Base-by-base conservation (phyloP, 345 rosid species). In the Erodium maritimum region DNA sequence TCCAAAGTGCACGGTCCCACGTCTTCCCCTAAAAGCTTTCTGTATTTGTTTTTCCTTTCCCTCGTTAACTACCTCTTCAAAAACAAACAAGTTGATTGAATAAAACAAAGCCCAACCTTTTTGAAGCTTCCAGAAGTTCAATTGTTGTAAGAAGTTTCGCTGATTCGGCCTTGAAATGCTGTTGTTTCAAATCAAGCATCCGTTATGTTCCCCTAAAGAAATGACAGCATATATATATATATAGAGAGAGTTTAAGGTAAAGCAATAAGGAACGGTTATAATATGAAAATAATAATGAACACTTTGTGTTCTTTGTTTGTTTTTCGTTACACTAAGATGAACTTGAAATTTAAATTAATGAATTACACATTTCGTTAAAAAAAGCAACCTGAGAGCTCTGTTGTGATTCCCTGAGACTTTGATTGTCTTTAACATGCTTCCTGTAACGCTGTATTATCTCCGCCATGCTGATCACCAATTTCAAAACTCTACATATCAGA, bases 41-140 rank as follows among this genome's bases (percentile, higher is more conserved):
- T 51, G 21, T n/a, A n/a, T n/a, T n/a, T n/a, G n/a, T n/a, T n/a
- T n/a, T n/a, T n/a, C n/a, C n/a, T n/a, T n/a, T n/a, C n/a, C n/a
- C n/a, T n/a, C n/a, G n/a, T n/a, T n/a, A n/a, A n/a, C n/a, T n/a
- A n/a, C n/a, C n/a, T n/a, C n/a, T n/a, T n/a, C n/a, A n/a, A n/a
- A n/a, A n/a, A n/a, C n/a, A n/a, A 19, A 51, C 9, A n/a, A 51
- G 20, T 51, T 17, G n/a, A 51, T 17, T 17, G 54, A 10, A 17
- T 51, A 0, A 51, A 51, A 19, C 4, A 17, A 19, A n/a, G 9
- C 9, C 17, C 9, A 17, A 51, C 54, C 54, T 51, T 51, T 51
- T 51, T 51, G 54, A 51, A 51, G 21, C 54, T 51, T 51, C 54
- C 2, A 51, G 54, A 17, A 17, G 54, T 19, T 51, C 54, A 51